Evolutionary conservation across 176 grass and related monocot genomes (phyloP), one percentile per base, ranked within the genome.

Genomic region (Avena atlantica): DNA sequence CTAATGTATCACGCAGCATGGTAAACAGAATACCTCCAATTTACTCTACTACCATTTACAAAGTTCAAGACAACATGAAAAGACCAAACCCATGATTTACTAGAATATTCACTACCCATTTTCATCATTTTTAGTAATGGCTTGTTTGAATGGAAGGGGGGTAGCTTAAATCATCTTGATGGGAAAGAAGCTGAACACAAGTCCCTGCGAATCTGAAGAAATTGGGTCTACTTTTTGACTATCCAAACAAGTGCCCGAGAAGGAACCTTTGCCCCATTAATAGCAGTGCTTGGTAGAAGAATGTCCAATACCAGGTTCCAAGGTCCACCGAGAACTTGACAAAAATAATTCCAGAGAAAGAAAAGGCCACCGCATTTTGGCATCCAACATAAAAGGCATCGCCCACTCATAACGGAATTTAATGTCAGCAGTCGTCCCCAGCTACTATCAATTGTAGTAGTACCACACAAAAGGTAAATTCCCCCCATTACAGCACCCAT

Each of bases 321-420:
- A 71, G 71, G 61, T 91, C 86, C 86, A 88, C 78, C 9, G 27
- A 88, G 69, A 88, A 42, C 40, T 51, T 44, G 84, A 49, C 25
- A 88, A 76, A 68, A 64, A 48, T 81, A 45, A 55, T 16, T 72
- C 63, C 27, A 71, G 68, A 81, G 62, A 81, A 77, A 82, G 53
- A 78, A 82, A 91, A 88, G 61, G 45, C 17, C 70, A 85, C 42
- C 55, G 17, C 70, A 85, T 81, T 81, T 34, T 77, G 12, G 70
- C 76, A 81, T 91, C 82, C 23, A 77, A 77, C 40, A 61, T 60
- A 85, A 85, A 84, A 81, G 82, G 20, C 25, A 59, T 56, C 14
- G 69, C 65, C 76, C 81, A 85, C 70, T 69, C 36, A 70, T 76
- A 81, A 76, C 86, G 66, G 76, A 76, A 88, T 85, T 84, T 81